Base-by-base conservation (phyloP, 441 rosid species). In the Syzygium syzygioides region DNA sequence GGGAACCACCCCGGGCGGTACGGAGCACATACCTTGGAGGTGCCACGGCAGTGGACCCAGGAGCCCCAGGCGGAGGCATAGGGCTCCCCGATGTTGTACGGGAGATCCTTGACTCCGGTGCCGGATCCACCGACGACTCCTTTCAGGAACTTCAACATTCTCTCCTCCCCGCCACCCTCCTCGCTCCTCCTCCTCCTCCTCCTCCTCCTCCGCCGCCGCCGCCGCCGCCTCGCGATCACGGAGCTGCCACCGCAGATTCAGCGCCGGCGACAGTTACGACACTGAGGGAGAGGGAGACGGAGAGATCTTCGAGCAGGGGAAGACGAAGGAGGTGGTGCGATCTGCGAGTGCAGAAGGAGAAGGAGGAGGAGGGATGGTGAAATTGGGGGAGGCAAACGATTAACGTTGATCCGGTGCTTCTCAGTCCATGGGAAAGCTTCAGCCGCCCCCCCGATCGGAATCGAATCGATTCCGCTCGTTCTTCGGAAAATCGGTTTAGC, bases 101-200 rank as follows among this genome's bases (percentile, higher is more conserved):
- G 99, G 53, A 98, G 97, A 96, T 98, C 98, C 92, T 96, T 98
- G 41, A 95, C 92, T 32, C 98, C 99, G 32, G 99, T 86, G 15
- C 98, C 99, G 90, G 99, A 98, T 96, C 99, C 99, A 85, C 87
- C 97, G 55, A 97, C 99, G 86, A 96, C 99, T 90, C 94, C 99
- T 85, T 98, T 97, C 91, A 98, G 86, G 93, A 98, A 98, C 91
- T 97, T 96, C 30, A 98, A 92, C 99, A 98, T 98, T 87, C 90
- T 91, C 87, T 57, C 68, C 85, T 64, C 86, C 68, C 85, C 62
- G 85, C 86, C 55, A 60, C 87, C 87, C 79, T 20, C 23, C 30
- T 54, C 55, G 4, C 17, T 13, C 14, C 76, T 53, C 54, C 54
- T 13, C 14, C 76, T 53, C 54, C 54, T 59, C 56, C 17, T 13